A percentile compares a stretch with the other conserved stretches of the same genome.
These are phyloP conservation scores for Sutorius australiensis DNA, from an alignment of 768 basidiomycete species.

Conservation along the genomic window DNA sequence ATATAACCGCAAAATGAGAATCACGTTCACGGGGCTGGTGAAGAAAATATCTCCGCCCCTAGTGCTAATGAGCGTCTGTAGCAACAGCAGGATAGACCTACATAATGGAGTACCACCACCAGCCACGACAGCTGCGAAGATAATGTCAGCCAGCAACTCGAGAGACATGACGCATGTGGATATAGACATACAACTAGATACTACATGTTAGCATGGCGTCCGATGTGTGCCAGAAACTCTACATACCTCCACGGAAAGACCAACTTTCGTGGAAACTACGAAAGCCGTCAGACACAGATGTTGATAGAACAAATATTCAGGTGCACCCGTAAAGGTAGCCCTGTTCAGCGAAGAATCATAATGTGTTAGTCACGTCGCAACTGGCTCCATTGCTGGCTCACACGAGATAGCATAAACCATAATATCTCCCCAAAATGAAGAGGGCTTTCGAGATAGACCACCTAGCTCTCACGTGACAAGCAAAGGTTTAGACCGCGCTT, in stretches of 20 bases:
- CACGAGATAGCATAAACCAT: background rate
- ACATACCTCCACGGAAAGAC: background rate
- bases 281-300: background rate
- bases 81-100: background rate
- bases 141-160: background rate
- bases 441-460: background rate
- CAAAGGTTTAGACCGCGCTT: background rate
- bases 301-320: background rate
- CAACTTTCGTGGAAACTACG: background rate
- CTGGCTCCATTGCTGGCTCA: background rate
- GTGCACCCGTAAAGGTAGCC: background rate
- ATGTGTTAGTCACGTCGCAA: background rate
- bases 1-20: constrained; percentile 3
- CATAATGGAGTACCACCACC: background rate
- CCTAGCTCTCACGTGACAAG: background rate
- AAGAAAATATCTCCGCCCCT: constrained; percentile 5
- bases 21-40: constrained; percentile 1
- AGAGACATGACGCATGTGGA: background rate
- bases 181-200: constrained; percentile 2
- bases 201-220: background rate
- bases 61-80: background rate
- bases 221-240: background rate
- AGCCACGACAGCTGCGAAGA: background rate
- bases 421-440: constrained; percentile 7
- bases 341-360: background rate